Base-by-base conservation (phyloP, 257 asterid species). In the Linderniella brevidens region DNA sequence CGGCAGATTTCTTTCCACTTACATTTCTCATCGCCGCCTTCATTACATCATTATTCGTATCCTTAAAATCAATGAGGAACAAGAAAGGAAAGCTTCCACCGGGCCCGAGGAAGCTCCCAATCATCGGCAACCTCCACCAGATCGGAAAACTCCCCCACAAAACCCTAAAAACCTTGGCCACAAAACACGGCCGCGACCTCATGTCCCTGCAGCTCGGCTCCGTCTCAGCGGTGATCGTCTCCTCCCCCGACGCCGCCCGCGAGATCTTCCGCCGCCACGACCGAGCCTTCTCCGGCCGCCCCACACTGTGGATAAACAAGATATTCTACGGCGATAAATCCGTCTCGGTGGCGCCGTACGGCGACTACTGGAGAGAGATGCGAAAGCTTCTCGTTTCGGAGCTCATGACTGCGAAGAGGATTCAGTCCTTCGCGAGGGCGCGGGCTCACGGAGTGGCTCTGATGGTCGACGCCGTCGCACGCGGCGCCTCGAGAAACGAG, bases 101-200 rank as follows among this genome's bases (percentile, higher is more conserved):
- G 6, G 55, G 55, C 13, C 66, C 66, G 11, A 32, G 13, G 36
- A 49, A 29, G 46, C 56, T 51, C 32, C 56, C 56, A 13, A 5
- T 51, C 32, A 37, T 51, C 39, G 66, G 66, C 37, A 54, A 61
- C 57, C 57, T 61, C 14, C 66, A 54, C 50, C 61, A 48, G 14
- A 18, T 61, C 7, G 52, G 54, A 41, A 16, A 11, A 12, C 47
- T 38, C 10, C 66, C 61, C 12, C 66, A 61, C 43, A 48, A 49
- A 9, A 42, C 66, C 0, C 61, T 61, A 4, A 39, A 29, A 17
- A 32, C 32, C 43, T 39, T 61, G 25, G 13, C 66, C 18, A 13
- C 41, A 8, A 48, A 35, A 41, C 32, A 39, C 18, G 66, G 66
- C n/a, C n/a, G n/a, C 7, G 61, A 48, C 35, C 57, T 55, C 46